phyloP scores from a whole-genome alignment of 768 basidiomycete species.

The Auricularia sp. region DNA sequence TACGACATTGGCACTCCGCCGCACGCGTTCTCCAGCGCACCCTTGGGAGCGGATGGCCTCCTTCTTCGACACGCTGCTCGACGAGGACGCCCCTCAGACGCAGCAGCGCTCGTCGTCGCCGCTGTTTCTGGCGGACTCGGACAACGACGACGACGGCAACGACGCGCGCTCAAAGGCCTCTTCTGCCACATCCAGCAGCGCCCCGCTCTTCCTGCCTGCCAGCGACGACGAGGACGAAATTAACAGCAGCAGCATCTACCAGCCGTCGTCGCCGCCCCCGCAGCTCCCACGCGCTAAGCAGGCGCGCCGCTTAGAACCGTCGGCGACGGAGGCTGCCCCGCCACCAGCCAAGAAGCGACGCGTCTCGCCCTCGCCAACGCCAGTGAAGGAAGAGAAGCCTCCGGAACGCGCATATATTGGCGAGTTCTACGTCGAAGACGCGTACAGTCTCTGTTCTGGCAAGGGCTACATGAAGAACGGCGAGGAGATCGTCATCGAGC shows the following conservation, averaged over 20 bases:
- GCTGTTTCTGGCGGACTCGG: slow-evolving; percentile 30
- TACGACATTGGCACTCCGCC: slow-evolving; percentile 14
- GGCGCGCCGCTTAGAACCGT: slow-evolving; percentile 32
- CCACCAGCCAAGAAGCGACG: slow-evolving; percentile 10
- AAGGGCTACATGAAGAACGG: slow-evolving; percentile 56
- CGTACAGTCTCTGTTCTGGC: slow-evolving; percentile 72
- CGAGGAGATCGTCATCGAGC: slow-evolving; percentile 50
- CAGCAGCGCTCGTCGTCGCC: neutral
- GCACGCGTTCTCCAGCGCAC: slow-evolving; percentile 17
- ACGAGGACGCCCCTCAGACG: slow-evolving; percentile 33
- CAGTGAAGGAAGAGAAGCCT: neutral
- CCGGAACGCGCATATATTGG: slow-evolving; percentile 41
- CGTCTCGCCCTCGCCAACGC: neutral
- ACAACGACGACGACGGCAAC: slow-evolving; percentile 13
- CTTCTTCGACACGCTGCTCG: slow-evolving; percentile 53
- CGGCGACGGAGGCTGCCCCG: slow-evolving; percentile 6
- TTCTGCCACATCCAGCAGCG: neutral
- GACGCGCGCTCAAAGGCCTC: slow-evolving; percentile 12
- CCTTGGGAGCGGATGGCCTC: slow-evolving; percentile 13
- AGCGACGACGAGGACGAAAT: slow-evolving; percentile 35
- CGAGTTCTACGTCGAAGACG: slow-evolving; percentile 57
- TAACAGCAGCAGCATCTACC: neutral
- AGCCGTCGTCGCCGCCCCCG: slow-evolving; percentile 8
- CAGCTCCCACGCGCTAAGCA: slow-evolving; percentile 39
- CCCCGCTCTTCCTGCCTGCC: slow-evolving; percentile 29